Percentiles rank a stretch among this genome's conserved stretches.
phyloP scores from a whole-genome alignment of 805 yeast species.

The Cyberlindnera amylophila region DNA sequence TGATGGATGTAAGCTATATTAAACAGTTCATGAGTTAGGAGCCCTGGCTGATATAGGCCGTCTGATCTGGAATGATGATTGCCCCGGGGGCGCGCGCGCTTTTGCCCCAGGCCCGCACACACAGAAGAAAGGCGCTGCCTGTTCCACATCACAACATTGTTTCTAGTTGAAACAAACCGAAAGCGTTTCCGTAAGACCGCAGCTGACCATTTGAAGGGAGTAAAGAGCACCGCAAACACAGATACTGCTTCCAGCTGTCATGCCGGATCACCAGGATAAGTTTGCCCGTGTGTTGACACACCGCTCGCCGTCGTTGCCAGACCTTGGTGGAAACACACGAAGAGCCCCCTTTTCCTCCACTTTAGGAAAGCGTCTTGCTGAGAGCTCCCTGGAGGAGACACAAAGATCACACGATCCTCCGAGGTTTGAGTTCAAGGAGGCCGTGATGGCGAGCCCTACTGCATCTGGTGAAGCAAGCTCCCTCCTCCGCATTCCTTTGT shows the following conservation, averaged over 20 bases:
- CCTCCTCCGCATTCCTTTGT: constrained; percentile 1
- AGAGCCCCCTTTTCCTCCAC: constrained; percentile 4
- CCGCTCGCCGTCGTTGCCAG: constrained; percentile 13
- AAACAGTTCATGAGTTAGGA: neutral
- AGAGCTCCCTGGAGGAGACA: neutral
- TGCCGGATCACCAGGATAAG: constrained; percentile 1
- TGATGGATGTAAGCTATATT: no score
- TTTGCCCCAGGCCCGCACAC: no score
- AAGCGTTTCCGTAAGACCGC: no score
- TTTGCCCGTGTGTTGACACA: constrained; percentile 5
- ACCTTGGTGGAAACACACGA: constrained; percentile 2
- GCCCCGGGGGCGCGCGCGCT: no score
- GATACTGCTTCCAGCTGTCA: neutral
- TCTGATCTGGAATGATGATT: no score
- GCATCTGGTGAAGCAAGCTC: neutral
- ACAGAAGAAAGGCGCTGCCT: no score
- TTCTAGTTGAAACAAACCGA: no score
- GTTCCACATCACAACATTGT: no score
- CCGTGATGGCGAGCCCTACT: neutral
- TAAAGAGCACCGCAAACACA: neutral
- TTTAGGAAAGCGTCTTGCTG: neutral
- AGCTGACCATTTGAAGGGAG: no score
- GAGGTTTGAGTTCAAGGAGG: constrained; percentile 1
- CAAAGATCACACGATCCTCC: neutral
- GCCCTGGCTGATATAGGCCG: neutral